Evolutionary conservation across 2,329 filamentous ascomycete species (phyloP).

Genomic region (Colletotrichum phormii): DNA sequence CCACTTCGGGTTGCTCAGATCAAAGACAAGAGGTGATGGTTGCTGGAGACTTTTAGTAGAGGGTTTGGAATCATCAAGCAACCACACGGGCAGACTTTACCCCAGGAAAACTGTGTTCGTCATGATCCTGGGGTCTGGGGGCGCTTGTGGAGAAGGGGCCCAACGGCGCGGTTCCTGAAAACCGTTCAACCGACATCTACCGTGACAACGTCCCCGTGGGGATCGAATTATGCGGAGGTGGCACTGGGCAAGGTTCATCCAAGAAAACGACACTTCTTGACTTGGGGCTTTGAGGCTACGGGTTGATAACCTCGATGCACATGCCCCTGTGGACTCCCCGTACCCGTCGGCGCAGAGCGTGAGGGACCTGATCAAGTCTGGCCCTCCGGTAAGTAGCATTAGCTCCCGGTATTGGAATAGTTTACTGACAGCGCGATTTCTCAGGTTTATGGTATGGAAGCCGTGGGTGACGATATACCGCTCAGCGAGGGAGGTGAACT

Average conservation of each 20-base stretch:
- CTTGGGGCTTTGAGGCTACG: conserved; percentile 17
- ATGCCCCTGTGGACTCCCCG: conserved; percentile 55
- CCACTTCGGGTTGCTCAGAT: too few species aligned
- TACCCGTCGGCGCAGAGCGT: conserved; percentile 54
- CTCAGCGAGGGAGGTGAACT: conserved; percentile 54
- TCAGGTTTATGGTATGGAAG: conserved; percentile 48
- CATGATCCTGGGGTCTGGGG: background rate
- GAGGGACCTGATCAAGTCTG: conserved; percentile 48
- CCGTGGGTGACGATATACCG: conserved; percentile 45
- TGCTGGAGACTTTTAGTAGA: background rate
- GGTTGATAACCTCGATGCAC: conserved; percentile 59
- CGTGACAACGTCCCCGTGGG: conserved; percentile 18
- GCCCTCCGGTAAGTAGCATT: conserved; percentile 45
- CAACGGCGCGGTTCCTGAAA: background rate
- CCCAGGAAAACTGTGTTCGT: background rate
- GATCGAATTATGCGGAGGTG: conserved; percentile 20
- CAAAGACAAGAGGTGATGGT: background rate
- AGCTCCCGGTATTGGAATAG: background rate
- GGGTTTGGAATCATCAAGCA: background rate
- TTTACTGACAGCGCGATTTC: background rate
- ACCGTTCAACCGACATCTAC: background rate
- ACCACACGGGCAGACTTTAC: background rate
- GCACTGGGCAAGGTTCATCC: background rate
- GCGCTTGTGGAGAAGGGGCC: background rate
- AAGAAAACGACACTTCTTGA: background rate